Evolutionary conservation across 2,329 filamentous ascomycete species (phyloP), one percentile per base, ranked within the genome.

Genomic region (Fusarium sp.): DNA sequence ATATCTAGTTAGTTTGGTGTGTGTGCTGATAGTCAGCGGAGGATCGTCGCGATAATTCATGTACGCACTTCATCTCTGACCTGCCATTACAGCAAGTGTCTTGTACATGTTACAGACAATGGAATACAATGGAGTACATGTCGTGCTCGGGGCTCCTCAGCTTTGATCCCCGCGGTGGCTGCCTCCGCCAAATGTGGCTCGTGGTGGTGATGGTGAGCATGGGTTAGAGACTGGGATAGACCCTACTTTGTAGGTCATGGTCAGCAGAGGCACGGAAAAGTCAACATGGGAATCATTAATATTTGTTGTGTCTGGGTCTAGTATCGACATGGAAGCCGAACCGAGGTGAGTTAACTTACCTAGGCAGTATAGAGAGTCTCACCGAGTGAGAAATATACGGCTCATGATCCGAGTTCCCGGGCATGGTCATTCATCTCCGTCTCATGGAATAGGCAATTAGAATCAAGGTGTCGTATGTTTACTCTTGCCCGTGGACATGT

Each of bases 231-330:
- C 66, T 44, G 37, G 50, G 65, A 59, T 60, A 37, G 44, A 52
- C 65, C 65, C 47, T 64, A 58, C 59, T 52, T 49, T 59, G 70
- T 67, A 63, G 64, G 66, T 62, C 71, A 69, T 75, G 74, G 73
- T 77, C 74, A 77, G 75, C 70, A 75, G 72, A 76, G 72, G 44
- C 54, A 73, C 49, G 63, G 52, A 59, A 38, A 67, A 70, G 38
- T 32, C 43, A 43, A 52, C 16, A 46, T 42, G 52, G 57, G 46
- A 70, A 62, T 44, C 50, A 46, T 69, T 40, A 52, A 52, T 33
- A 50, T 50, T 25, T 69, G 44, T 33, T 60, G 54, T 28, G 44
- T 38, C 40, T 37, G 12, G 28, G 23, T 38, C 44, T 70, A 50
- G 60, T 65, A 66, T 66, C 54, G 67, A 60, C 52, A 70, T 70